A percentile compares a stretch with the other conserved stretches of the same genome.
phyloP scores from a whole-genome alignment of 129 eudicot species.

The Erigeron canadensis region DNA sequence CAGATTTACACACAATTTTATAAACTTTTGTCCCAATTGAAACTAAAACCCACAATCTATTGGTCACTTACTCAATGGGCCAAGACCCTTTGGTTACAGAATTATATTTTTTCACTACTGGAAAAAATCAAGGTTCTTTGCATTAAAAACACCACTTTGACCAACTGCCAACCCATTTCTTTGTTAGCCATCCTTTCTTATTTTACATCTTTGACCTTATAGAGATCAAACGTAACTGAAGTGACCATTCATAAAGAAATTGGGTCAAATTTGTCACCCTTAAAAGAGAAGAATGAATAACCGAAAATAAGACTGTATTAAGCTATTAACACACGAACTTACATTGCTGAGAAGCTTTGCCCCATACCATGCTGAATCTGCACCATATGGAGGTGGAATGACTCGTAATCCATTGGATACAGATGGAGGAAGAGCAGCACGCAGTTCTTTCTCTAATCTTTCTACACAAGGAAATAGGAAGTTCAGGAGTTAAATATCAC shows the following conservation, averaged over 20 bases:
- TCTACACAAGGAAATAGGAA: slow-evolving; percentile 47
- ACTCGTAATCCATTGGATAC: slow-evolving; percentile 70
- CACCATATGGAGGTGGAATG: slow-evolving; percentile 82
- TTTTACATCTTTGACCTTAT: background rate
- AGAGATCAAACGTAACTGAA: background rate
- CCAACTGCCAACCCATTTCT: background rate
- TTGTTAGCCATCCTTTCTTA: background rate
- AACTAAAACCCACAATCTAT: too few species aligned
- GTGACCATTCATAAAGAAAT: background rate
- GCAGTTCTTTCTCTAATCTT: slow-evolving; percentile 89
- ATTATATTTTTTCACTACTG: too few species aligned
- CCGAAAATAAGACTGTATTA: background rate
- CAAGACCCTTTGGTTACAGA: too few species aligned
- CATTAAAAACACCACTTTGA: background rate
- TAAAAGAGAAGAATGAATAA: background rate
- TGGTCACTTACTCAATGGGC: too few species aligned
- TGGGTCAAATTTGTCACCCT: background rate
- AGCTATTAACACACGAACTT: slow-evolving; percentile 19
- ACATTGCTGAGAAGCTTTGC: slow-evolving; percentile 96
- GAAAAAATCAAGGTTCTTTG: too few species aligned
- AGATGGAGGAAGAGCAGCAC: slow-evolving; percentile 49
- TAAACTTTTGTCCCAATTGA: too few species aligned
- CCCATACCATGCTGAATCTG: slow-evolving; percentile 92
- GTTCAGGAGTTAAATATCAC: background rate
- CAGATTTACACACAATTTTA: too few species aligned